A percentile compares a stretch with the other conserved stretches of the same genome.
These are phyloP conservation scores for Syzygium jambos DNA, from an alignment of 345 rosid genomes.

Conservation along the genomic window DNA sequence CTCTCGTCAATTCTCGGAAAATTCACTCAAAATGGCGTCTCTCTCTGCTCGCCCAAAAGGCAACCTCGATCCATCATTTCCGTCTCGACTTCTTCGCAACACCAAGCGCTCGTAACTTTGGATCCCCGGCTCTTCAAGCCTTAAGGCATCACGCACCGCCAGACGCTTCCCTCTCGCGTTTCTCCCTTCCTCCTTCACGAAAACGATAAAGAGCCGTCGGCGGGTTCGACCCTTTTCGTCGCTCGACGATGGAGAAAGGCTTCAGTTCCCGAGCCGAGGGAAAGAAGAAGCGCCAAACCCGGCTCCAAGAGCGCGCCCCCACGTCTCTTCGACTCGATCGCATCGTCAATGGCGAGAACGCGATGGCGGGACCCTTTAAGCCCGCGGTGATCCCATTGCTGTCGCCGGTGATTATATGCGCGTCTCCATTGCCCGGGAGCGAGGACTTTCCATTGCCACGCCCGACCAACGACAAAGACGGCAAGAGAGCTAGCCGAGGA, in stretches of 20 bases:
- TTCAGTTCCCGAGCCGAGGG: not conserved
- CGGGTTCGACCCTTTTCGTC: not conserved
- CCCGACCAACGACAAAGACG: not conserved
- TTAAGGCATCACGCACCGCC: not conserved
- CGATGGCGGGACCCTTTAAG: not conserved
- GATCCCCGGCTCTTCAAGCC: not conserved
- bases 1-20: not conserved
- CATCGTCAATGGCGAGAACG: accelerated
- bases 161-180: not conserved
- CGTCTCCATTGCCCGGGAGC: not conserved
- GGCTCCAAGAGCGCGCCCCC: not conserved
- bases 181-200: not conserved
- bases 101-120: not conserved
- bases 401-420: not conserved
- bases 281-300: not conserved
- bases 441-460: not conserved
- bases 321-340: not conserved
- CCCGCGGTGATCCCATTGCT: not conserved
- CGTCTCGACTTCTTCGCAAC: not conserved
- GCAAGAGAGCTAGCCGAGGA: not conserved
- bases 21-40: not conserved
- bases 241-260: not conserved
- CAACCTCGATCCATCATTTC: not conserved
- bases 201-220: not conserved
- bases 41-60: not conserved